phyloP scores from a whole-genome alignment of 305 asterid species.

The Coffea humblotiana region DNA sequence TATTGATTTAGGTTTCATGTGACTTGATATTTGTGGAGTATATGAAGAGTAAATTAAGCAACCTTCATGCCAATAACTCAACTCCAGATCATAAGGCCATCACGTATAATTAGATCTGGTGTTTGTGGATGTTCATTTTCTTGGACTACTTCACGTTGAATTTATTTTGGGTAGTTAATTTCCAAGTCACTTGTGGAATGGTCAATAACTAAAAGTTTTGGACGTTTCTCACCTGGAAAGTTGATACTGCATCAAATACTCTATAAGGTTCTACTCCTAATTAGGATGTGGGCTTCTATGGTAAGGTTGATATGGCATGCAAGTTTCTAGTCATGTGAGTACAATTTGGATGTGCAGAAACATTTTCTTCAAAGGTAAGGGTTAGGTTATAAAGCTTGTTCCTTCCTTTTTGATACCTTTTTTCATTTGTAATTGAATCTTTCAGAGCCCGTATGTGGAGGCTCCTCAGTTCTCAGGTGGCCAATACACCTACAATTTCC shows the following conservation, averaged over 20 bases:
- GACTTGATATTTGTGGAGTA: neutral
- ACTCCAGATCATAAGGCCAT: no score
- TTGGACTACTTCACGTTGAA: neutral
- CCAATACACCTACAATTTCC: slow-evolving; percentile 48
- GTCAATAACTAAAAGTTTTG: neutral
- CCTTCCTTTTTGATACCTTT: neutral
- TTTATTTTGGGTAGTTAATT: neutral
- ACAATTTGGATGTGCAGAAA: neutral
- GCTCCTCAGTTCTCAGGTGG: slow-evolving; percentile 64
- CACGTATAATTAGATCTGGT: no score
- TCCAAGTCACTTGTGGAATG: neutral
- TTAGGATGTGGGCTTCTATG: neutral
- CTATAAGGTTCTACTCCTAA: neutral
- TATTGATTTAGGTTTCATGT: neutral
- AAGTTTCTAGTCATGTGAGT: neutral
- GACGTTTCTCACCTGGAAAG: neutral
- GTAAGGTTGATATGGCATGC: neutral
- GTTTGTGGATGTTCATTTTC: no score
- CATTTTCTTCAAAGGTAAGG: neutral
- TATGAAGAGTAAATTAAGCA: neutral
- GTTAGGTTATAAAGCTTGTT: neutral
- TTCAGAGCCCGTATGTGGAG: slow-evolving; percentile 96
- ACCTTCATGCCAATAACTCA: neutral
- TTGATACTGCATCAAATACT: neutral
- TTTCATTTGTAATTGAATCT: slow-evolving; percentile 16